Evolutionary conservation across 208 protist species (phyloP).

Genomic region (Crithidia expoeki): DNA sequence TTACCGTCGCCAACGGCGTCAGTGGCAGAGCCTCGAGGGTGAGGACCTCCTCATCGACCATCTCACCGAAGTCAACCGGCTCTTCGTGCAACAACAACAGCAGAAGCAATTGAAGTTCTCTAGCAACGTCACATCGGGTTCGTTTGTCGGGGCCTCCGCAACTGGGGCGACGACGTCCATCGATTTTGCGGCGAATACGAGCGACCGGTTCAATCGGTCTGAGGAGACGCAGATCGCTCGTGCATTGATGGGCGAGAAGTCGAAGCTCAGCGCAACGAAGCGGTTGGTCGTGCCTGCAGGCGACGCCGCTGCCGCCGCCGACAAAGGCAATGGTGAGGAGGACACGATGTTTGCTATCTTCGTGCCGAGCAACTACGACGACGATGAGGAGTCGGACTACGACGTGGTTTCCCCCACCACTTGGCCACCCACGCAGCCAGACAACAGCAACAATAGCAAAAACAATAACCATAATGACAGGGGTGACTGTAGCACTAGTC

Average conservation of each 20-base stretch:
- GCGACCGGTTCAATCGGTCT: constrained; percentile 3
- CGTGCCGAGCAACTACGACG: constrained; percentile 16
- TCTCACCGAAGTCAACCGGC: constrained; percentile 14
- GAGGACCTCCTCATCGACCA: constrained; percentile 26
- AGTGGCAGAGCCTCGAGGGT: constrained; percentile 54
- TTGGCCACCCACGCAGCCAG: not conserved
- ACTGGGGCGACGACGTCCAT: not conserved
- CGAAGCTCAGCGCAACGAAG: constrained; percentile 9
- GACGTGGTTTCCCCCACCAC: not conserved
- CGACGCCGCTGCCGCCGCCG: not conserved
- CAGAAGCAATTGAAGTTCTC: constrained; percentile 6
- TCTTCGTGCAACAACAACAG: not conserved
- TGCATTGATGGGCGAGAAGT: constrained; percentile 30
- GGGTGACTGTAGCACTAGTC: not conserved
- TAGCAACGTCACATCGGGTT: constrained; percentile 9
- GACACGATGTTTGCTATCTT: constrained; percentile 54
- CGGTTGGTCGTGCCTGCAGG: not conserved
- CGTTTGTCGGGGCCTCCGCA: not conserved
- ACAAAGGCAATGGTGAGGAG: constrained; percentile 13
- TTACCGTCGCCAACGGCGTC: constrained; percentile 33
- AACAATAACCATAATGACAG: no score
- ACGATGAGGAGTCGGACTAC: constrained; percentile 18
- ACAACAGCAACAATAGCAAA: no score
- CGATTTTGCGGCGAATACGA: constrained; percentile 4
- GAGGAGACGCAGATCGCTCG: constrained; percentile 24